Evolutionary conservation across 164 flowering plant species (phyloP).

Genomic region (Vitis cinerea): DNA sequence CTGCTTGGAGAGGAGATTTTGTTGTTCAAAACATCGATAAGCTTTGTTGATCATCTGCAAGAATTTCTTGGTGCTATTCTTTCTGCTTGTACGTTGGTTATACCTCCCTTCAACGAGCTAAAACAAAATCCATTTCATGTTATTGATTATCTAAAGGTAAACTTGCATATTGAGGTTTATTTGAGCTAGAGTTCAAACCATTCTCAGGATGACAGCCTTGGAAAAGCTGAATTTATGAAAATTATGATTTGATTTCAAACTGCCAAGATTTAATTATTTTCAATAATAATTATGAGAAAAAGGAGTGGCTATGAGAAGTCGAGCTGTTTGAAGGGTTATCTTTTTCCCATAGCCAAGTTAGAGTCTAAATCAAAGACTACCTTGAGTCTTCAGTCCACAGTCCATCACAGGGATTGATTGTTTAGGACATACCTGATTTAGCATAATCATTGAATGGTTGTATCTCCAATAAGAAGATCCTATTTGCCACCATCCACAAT

Average conservation of each 20-base stretch:
- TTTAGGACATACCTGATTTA: no score
- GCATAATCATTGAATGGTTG: no score
- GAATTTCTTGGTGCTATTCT: conserved; percentile 77
- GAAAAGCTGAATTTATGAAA: background rate
- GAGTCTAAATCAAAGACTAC: no score
- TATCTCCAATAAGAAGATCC: no score
- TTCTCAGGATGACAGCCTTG: background rate
- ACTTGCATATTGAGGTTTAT: background rate
- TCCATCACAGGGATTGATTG: no score
- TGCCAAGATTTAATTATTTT: background rate
- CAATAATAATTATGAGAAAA: background rate
- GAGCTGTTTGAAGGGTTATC: no score
- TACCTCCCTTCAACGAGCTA: conserved; percentile 66
- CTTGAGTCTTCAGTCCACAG: no score
- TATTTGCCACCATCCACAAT: no score
- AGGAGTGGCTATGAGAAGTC: no score
- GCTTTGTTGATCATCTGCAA: conserved; percentile 94
- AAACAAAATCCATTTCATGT: conserved; percentile 53
- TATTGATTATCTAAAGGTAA: conserved; percentile 67
- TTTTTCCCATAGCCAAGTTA: no score
- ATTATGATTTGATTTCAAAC: background rate
- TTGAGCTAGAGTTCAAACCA: no score
- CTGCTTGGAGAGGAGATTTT: conserved; percentile 49
- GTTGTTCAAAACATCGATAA: conserved; percentile 80
- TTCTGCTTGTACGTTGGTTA: conserved; percentile 52